phyloP scores from a whole-genome alignment of 495 filamentous ascomycete genomes.

The Cercophora newfieldiana region DNA sequence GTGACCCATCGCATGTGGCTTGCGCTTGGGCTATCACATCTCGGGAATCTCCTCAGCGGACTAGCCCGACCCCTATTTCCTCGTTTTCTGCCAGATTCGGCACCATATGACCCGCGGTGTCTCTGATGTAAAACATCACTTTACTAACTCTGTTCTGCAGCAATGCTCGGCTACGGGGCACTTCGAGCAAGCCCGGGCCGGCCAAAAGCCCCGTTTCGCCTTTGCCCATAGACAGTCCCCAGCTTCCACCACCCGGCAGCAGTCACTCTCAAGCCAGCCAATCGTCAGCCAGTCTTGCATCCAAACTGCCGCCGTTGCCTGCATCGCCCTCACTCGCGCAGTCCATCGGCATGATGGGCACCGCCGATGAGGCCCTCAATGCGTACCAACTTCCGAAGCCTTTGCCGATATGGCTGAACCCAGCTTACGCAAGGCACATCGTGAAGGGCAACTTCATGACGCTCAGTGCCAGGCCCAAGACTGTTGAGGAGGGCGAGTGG shows the following conservation, averaged over 20 bases:
- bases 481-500: slow-evolving; percentile 91
- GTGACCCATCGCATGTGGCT: slow-evolving; percentile 14
- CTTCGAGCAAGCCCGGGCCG: slow-evolving; percentile 41
- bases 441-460: slow-evolving; percentile 98
- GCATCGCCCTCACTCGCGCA: slow-evolving; percentile 39
- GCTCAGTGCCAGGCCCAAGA: slow-evolving; percentile 81
- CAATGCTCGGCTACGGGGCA: slow-evolving; percentile 51
- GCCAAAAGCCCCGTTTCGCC: slow-evolving; percentile 45
- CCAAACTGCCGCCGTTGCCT: slow-evolving; percentile 56
- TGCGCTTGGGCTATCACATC: slow-evolving; percentile 1
- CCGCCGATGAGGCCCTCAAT: slow-evolving; percentile 47
- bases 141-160: slow-evolving; percentile 29
- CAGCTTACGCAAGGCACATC: slow-evolving; percentile 78
- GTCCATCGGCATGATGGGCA: slow-evolving; percentile 32
- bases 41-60: neutral
- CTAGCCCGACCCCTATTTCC: neutral
- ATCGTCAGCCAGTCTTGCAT: slow-evolving; percentile 51
- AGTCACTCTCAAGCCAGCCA: slow-evolving; percentile 45
- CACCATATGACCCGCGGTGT: too few species aligned
- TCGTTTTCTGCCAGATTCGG: neutral
- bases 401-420: slow-evolving; percentile 49
- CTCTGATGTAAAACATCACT: too few species aligned
- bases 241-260: slow-evolving; percentile 45
- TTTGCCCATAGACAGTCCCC: slow-evolving; percentile 38
- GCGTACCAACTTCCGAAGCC: slow-evolving; percentile 53